Base-by-base conservation (phyloP, 2,329 filamentous ascomycete species). In the Penicillium crustosum region DNA sequence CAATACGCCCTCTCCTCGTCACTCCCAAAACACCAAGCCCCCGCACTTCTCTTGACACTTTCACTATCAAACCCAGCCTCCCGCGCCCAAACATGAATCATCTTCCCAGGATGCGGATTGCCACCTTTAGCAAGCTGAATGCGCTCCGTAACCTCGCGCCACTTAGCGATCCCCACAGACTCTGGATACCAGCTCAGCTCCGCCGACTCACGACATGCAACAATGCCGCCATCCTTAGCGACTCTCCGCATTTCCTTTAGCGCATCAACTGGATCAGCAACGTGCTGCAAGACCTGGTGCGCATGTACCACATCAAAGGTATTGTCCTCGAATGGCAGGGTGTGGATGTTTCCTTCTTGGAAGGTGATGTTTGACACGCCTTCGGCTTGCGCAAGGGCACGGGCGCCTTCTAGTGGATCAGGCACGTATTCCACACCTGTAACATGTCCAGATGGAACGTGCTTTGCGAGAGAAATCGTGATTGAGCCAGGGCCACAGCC, bases 281-380 rank as follows among this genome's bases (percentile, higher is more conserved):
- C 72, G 66, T 87, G 85, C 57, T 82, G 79, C 6, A 87, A 73
- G 0, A 87, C 80, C 64, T 86, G 83, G 63, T 86, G 82, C 10
- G 79, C 81, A 64, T 85, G 81, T 3, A 87, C 83, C 6, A 87
- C 66, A 60, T 88, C 85, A 60, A 87, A 88, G 1, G 72, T 70
- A 27, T 73, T 71, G 44, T 85, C 79, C 2, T 56, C 47, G 45
- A 73, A 75, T 1, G 66, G 59, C 1, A 81, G 73, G 2, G 70
- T 60, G 56, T 79, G 77, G 15, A 80, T 80, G 71, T 78, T 70
- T 10, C 72, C 77, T 3, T 69, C 61, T 23, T 62, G 63, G 59
- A 79, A 79, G 0, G 56, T 61, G 42, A 76, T 57, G 57, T 78
- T 78, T 2, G 59, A 61, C 10, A 77, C 44, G 0, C 69, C 68